phyloP scores from a whole-genome alignment of 345 rosid species.

The Moricandia arvensis region DNA sequence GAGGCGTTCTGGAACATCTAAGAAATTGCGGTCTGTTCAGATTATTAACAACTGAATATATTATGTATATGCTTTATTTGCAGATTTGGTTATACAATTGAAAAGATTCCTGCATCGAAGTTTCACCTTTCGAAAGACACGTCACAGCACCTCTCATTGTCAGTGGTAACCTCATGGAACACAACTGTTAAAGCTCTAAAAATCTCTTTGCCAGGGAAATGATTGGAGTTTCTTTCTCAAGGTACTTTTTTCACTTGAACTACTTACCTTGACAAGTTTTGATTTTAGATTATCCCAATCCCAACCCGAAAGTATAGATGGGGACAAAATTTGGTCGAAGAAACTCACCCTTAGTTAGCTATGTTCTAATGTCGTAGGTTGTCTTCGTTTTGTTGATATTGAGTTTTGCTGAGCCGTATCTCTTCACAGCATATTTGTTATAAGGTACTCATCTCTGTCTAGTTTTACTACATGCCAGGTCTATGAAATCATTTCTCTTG shows the following conservation, averaged over 20 bases:
- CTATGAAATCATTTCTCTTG: neutral
- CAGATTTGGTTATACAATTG: slow-evolving; percentile 77
- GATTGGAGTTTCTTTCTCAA: slow-evolving; percentile 75
- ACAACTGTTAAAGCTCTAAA: slow-evolving; percentile 47
- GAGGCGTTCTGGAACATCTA: neutral
- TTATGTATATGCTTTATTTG: slow-evolving; percentile 19
- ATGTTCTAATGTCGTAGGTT: slow-evolving; percentile 53
- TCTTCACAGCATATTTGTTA: slow-evolving; percentile 53
- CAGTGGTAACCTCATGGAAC: slow-evolving; percentile 74
- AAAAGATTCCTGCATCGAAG: slow-evolving; percentile 66
- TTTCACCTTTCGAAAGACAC: slow-evolving; percentile 65
- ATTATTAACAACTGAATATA: slow-evolving; percentile 7
- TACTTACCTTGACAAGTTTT: slow-evolving; percentile 1
- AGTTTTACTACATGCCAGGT: neutral
- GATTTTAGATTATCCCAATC: neutral
- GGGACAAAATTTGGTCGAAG: neutral
- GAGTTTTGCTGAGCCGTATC: slow-evolving; percentile 60
- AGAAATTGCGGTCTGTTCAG: neutral
- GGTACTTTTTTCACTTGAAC: slow-evolving; percentile 43
- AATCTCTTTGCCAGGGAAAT: slow-evolving; percentile 71
- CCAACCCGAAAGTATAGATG: neutral
- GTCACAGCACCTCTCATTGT: slow-evolving; percentile 46
- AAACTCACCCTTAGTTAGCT: neutral
- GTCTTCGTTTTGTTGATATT: slow-evolving; percentile 47
- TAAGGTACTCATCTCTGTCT: slow-evolving; percentile 45